Percentiles rank a stretch among this genome's conserved stretches.
Conservation (phyloP, 805 yeast genomes). For the Saturnispora quitensis region DNA sequence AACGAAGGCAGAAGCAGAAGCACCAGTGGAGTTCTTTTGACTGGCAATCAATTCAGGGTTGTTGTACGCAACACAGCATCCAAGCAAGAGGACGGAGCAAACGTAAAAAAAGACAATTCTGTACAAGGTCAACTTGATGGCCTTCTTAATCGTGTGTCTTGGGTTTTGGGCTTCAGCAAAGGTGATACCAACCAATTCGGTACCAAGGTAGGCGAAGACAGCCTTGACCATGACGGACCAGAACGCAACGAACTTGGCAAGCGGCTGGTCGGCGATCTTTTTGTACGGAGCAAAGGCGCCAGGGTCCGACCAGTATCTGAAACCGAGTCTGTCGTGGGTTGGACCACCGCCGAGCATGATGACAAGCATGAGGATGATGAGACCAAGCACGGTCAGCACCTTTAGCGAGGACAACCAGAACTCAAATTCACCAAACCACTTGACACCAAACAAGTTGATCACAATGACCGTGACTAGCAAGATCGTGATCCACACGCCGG, state of each 20-base stretch:
- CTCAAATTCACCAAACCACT: constrained; percentile 40
- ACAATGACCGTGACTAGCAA: constrained; percentile 33
- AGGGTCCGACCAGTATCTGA: constrained; percentile 36
- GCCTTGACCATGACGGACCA: constrained; percentile 48
- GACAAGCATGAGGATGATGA: constrained; percentile 52
- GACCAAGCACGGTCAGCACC: constrained; percentile 56
- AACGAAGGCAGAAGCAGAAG: constrained; percentile 78
- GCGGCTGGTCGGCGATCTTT: constrained; percentile 31
- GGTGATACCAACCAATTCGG: constrained; percentile 42
- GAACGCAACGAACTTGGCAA: constrained; percentile 27
- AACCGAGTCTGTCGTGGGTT: constrained; percentile 49
- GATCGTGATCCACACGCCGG: constrained; percentile 45
- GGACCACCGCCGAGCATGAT: constrained; percentile 77
- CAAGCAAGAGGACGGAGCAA: constrained; percentile 42
- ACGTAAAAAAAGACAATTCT: constrained; percentile 48
- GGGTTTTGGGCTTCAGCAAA: constrained; percentile 42
- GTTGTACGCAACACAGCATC: constrained; percentile 47
- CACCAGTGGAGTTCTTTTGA: constrained; percentile 39
- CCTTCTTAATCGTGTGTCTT: constrained; percentile 41
- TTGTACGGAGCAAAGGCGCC: constrained; percentile 36
- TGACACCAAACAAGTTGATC: constrained; percentile 39
- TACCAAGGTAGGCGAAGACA: constrained; percentile 41
- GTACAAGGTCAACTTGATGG: constrained; percentile 44
- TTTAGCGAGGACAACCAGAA: constrained; percentile 57
- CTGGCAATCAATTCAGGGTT: constrained; percentile 37